phyloP scores from a whole-genome alignment of 2,329 filamentous ascomycete genomes.

The Colletotrichum sp. region DNA sequence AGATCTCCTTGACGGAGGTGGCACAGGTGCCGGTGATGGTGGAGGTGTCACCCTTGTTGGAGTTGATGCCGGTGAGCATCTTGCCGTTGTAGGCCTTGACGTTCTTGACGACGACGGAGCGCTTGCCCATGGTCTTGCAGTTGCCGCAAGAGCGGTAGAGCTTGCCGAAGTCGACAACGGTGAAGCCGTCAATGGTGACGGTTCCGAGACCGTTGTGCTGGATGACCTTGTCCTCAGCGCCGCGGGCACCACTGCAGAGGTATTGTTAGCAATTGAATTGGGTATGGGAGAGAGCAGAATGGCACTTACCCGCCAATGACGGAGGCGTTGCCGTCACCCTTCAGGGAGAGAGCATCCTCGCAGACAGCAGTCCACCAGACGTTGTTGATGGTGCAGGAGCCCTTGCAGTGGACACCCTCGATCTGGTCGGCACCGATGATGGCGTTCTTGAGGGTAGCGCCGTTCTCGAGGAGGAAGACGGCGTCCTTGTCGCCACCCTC shows the following conservation, averaged over 20 bases:
- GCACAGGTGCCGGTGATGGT: slow-evolving; percentile 22
- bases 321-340: slow-evolving; percentile 21
- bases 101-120: slow-evolving; percentile 22
- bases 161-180: slow-evolving; percentile 21
- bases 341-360: slow-evolving; percentile 29
- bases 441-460: slow-evolving; percentile 48
- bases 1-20: slow-evolving; percentile 22
- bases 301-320: slow-evolving; percentile 10
- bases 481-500: slow-evolving; percentile 50
- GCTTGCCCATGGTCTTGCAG: slow-evolving; percentile 22
- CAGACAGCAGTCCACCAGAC: slow-evolving; percentile 56
- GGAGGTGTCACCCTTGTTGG: slow-evolving; percentile 22
- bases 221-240: slow-evolving; percentile 20
- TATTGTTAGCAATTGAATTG: background rate
- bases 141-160: slow-evolving; percentile 23
- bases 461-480: slow-evolving; percentile 44
- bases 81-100: slow-evolving; percentile 24
- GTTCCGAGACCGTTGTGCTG: slow-evolving; percentile 23
- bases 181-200: slow-evolving; percentile 22
- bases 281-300: background rate
- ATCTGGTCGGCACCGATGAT: slow-evolving; percentile 49
- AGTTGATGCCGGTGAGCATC: slow-evolving; percentile 23
- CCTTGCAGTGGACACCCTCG: slow-evolving; percentile 52
- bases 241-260: slow-evolving; percentile 8
- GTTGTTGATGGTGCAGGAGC: slow-evolving; percentile 45